A percentile compares a stretch with the other conserved stretches of the same genome.
Conservation (phyloP, 768 basidiomycete species). For the Tricholoma sp. region DNA sequence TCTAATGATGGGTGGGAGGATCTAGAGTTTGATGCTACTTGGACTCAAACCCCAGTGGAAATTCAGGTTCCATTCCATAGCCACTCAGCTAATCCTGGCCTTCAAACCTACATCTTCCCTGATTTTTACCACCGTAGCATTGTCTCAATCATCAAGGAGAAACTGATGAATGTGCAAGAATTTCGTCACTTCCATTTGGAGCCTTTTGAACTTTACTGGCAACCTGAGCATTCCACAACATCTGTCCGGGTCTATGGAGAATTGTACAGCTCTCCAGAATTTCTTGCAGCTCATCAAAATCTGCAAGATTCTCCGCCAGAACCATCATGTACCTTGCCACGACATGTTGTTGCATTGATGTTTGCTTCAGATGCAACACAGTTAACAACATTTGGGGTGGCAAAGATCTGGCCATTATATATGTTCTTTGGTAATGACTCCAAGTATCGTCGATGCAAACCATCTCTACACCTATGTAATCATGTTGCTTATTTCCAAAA, state of each 20-base stretch:
- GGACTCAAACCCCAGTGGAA: neutral
- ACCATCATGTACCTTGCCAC: conserved; percentile 9
- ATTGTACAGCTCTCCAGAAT: conserved; percentile 13
- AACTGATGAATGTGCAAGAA: neutral
- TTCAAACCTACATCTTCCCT: neutral
- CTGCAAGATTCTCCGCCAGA: conserved; percentile 3
- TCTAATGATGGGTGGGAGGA: neutral
- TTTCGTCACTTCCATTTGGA: neutral
- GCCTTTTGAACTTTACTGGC: conserved; percentile 8
- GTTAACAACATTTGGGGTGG: conserved; percentile 23
- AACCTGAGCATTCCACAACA: neutral
- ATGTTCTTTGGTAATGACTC: conserved; percentile 18
- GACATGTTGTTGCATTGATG: conserved; percentile 17
- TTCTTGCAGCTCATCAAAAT: conserved; percentile 5
- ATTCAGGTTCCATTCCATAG: conserved; percentile 4
- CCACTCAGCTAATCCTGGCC: conserved; percentile 12
- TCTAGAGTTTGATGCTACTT: neutral
- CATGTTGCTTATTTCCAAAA: conserved; percentile 8
- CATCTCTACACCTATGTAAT: neutral
- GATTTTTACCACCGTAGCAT: conserved; percentile 16
- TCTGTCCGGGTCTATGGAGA: conserved; percentile 6
- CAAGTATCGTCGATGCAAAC: conserved; percentile 17
- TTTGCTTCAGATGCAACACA: conserved; percentile 26
- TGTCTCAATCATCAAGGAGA: conserved; percentile 4
- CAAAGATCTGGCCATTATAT: conserved; percentile 20